These are phyloP conservation scores for Diplotaxis tenuifolia DNA, from an alignment of 345 rosid genomes.

Conservation along the genomic window DNA sequence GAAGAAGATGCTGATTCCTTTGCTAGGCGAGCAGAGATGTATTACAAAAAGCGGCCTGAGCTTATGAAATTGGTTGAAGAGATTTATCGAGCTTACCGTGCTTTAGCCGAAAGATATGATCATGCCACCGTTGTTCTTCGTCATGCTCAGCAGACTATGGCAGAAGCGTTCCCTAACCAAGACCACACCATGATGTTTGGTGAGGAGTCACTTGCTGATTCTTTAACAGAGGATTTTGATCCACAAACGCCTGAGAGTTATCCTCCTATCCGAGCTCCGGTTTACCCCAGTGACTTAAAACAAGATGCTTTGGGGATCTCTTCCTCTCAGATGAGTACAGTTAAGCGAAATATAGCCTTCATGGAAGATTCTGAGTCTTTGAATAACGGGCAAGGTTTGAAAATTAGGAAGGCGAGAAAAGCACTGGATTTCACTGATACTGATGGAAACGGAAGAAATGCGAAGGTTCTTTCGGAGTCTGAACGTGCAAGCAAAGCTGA, in stretches of 20 bases:
- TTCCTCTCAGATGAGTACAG: conserved; percentile 44
- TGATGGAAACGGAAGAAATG: conserved; percentile 44
- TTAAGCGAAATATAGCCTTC: conserved; percentile 61
- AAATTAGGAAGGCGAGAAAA: conserved; percentile 59
- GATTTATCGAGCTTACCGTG: conserved; percentile 95
- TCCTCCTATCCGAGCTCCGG: conserved; percentile 43
- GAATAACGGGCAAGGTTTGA: conserved; percentile 49
- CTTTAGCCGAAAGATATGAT: conserved; percentile 97
- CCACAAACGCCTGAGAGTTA: conserved; percentile 74
- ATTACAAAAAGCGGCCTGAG: too few species aligned
- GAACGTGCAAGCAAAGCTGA: too few species aligned
- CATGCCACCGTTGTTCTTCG: conserved; percentile 89
- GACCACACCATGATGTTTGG: conserved; percentile 49
- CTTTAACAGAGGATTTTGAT: conserved; percentile 47
- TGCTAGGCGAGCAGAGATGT: too few species aligned
- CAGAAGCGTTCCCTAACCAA: conserved; percentile 95
- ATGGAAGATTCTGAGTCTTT: conserved; percentile 54
- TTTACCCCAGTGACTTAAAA: conserved; percentile 57
- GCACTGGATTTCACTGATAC: conserved; percentile 65
- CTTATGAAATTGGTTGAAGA: too few species aligned
- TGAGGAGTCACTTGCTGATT: conserved; percentile 61
- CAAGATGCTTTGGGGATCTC: conserved; percentile 61
- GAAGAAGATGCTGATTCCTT: too few species aligned
- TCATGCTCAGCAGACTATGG: conserved; percentile 90
- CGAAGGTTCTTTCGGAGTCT: conserved; percentile 53